phyloP scores from a whole-genome alignment of 495 filamentous ascomycete genomes.

The Penicillium taxi region DNA sequence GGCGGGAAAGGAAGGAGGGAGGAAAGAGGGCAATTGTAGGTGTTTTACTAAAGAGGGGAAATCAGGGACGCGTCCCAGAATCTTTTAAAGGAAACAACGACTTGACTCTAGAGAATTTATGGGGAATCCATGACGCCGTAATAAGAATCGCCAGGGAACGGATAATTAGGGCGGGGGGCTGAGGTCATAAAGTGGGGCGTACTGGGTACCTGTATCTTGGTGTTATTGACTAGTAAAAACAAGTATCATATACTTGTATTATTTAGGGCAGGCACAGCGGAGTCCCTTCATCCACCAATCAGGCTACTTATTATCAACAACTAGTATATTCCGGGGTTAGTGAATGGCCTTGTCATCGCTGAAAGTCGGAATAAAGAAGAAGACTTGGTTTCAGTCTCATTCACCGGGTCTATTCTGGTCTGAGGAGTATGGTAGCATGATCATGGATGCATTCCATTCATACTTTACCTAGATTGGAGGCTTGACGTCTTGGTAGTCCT shows the following conservation, averaged over 20 bases:
- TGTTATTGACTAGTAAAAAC: not conserved
- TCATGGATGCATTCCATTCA: too few relatives aligned
- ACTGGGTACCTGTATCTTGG: constrained; percentile 1
- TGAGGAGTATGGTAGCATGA: too few relatives aligned
- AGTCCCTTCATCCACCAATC: constrained; percentile 1
- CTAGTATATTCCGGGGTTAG: too few relatives aligned
- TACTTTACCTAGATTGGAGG: too few relatives aligned
- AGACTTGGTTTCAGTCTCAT: too few relatives aligned
- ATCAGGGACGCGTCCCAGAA: too few relatives aligned
- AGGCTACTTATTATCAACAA: too few relatives aligned
- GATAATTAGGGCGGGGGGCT: constrained; percentile 14
- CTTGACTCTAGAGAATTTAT: constrained; percentile 9
- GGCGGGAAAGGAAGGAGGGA: not conserved
- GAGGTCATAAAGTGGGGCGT: constrained; percentile 6
- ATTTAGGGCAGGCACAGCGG: not conserved
- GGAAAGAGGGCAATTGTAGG: not conserved
- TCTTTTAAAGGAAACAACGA: constrained; percentile 6
- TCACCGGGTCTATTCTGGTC: too few relatives aligned
- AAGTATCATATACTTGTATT: constrained; percentile 3
- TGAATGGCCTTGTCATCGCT: too few relatives aligned
- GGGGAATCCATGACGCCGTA: constrained; percentile 17
- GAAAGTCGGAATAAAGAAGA: too few relatives aligned
- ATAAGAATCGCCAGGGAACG: constrained; percentile 6
- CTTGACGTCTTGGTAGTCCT: too few relatives aligned
- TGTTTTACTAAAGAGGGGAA: not conserved